phyloP scores from a whole-genome alignment of 495 filamentous ascomycete genomes.

The Neurospora discreta region DNA sequence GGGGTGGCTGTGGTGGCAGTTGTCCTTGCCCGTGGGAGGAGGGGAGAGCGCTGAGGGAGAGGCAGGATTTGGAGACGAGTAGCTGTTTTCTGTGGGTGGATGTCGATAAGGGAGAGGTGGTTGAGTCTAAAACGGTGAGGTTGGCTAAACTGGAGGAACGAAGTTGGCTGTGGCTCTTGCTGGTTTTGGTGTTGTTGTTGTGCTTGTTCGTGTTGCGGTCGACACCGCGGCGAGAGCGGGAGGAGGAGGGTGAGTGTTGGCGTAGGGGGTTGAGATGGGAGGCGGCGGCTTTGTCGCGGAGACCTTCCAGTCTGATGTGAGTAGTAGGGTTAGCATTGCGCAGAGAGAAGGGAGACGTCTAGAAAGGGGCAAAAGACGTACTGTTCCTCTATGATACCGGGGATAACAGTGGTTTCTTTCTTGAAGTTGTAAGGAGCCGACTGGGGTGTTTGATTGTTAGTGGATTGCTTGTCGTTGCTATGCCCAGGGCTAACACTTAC shows the following conservation, averaged over 20 bases:
- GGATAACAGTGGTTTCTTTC: slow-evolving; percentile 24
- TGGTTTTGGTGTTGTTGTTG: background rate
- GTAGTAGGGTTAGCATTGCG: background rate
- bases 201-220: background rate
- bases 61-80: background rate
- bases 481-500: slow-evolving; percentile 2
- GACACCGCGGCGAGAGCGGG: background rate
- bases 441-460: slow-evolving; percentile 19
- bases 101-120: background rate
- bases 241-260: background rate
- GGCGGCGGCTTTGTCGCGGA: slow-evolving; percentile 34
- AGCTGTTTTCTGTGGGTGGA: background rate
- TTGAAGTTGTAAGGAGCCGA: slow-evolving; percentile 38
- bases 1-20: background rate
- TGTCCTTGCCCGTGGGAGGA: background rate
- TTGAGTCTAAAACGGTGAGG: background rate
- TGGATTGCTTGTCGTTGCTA: background rate
- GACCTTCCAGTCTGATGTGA: slow-evolving; percentile 18
- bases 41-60: background rate
- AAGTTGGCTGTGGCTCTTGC: background rate
- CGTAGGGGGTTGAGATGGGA: slow-evolving; percentile 17
- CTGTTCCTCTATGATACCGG: slow-evolving; percentile 34
- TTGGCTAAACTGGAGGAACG: background rate
- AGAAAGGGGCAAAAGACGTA: slow-evolving; percentile 11
- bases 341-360: background rate